A percentile compares a stretch with the other conserved stretches of the same genome.
Evolutionary conservation across 2,329 filamentous ascomycete genomes (phyloP).

Genomic region (Coleophoma cylindrospora): DNA sequence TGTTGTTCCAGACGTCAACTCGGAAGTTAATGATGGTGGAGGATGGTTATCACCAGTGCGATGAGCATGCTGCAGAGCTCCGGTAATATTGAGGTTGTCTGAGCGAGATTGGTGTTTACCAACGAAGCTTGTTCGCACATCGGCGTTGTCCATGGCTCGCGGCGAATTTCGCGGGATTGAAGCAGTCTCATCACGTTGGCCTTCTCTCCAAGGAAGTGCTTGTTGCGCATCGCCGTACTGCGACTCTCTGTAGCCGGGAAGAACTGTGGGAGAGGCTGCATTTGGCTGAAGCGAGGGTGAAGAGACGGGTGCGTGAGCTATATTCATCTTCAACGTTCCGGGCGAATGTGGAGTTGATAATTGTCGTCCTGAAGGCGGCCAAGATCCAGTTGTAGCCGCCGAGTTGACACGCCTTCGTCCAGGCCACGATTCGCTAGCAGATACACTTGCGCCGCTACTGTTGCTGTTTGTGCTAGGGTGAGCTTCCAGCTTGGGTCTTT

Average conservation of each 20-base stretch:
- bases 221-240: constrained; percentile 14
- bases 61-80: constrained; percentile 16
- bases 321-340: constrained; percentile 7
- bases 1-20: constrained; percentile 17
- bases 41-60: constrained; percentile 16
- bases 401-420: constrained; percentile 16
- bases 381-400: constrained; percentile 11
- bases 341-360: constrained; percentile 7
- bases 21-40: constrained; percentile 21
- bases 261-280: constrained; percentile 12
- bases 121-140: constrained; percentile 13
- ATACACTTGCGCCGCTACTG: constrained; percentile 17
- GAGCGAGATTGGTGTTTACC: background rate
- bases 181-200: constrained; percentile 12
- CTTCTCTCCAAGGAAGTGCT: constrained; percentile 22
- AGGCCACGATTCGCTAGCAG: constrained; percentile 9
- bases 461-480: constrained; percentile 17
- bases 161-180: constrained; percentile 10
- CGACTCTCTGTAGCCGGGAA: constrained; percentile 27
- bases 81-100: constrained; percentile 13
- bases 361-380: constrained; percentile 11
- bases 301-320: constrained; percentile 6
- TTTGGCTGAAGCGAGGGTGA: constrained; percentile 8
- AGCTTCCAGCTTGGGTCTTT: constrained; percentile 25
- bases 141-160: constrained; percentile 10